Conservation (phyloP, 164 flowering plant genomes). For the grape (Vitis vinifera) region DNA sequence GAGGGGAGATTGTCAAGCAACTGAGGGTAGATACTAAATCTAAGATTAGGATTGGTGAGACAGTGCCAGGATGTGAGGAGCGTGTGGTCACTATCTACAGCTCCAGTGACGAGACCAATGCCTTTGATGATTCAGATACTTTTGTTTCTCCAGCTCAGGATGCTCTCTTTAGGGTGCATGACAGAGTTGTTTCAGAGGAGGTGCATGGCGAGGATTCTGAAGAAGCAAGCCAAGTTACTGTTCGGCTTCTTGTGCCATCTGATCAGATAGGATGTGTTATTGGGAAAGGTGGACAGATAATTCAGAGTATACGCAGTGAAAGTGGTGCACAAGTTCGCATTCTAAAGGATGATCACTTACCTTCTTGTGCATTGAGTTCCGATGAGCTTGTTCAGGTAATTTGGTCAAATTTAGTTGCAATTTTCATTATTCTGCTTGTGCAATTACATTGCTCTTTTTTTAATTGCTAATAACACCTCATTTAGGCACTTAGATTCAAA, state of each 20-base stretch:
- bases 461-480: too few relatives aligned
- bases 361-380: slow-evolving; percentile 76
- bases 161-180: slow-evolving; percentile 90
- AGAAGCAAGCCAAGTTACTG: slow-evolving; percentile 57
- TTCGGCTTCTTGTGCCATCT: slow-evolving; percentile 83
- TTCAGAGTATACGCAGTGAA: slow-evolving; percentile 82
- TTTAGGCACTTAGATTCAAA: too few relatives aligned
- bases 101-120: slow-evolving; percentile 65
- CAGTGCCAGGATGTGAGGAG: slow-evolving; percentile 80
- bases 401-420: too few relatives aligned
- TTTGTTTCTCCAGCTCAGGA: slow-evolving; percentile 83
- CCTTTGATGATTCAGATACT: slow-evolving; percentile 49
- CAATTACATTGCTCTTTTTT: too few relatives aligned
- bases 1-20: slow-evolving; percentile 96
- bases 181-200: slow-evolving; percentile 68
- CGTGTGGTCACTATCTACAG: slow-evolving; percentile 92
- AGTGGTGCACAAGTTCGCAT: slow-evolving; percentile 92
- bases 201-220: slow-evolving; percentile 50
- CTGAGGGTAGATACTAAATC: slow-evolving; percentile 84
- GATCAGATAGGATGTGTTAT: slow-evolving; percentile 97
- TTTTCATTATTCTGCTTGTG: too few relatives aligned
- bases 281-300: slow-evolving; percentile 96
- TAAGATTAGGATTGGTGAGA: slow-evolving; percentile 89
- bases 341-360: slow-evolving; percentile 85
- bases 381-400: slow-evolving; percentile 96